phyloP scores from a whole-genome alignment of 805 yeast species.

The Cyberlindnera lachancei region DNA sequence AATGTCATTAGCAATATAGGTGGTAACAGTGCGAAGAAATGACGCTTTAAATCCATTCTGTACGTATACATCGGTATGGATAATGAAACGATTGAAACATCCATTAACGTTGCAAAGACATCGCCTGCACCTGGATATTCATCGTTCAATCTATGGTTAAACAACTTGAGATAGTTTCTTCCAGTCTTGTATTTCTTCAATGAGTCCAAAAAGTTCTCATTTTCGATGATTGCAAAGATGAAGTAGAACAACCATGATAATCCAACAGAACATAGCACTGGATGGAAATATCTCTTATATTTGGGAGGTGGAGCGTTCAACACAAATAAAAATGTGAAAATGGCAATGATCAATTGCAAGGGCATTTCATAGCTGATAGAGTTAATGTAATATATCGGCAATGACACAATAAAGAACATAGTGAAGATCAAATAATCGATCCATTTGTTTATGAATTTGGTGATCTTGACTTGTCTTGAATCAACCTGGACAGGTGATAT shows the following conservation, averaged over 20 bases:
- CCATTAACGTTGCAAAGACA: slow-evolving; percentile 62
- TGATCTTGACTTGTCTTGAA: slow-evolving; percentile 22
- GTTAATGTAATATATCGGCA: slow-evolving; percentile 60
- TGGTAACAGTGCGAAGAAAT: slow-evolving; percentile 50
- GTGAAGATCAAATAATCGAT: slow-evolving; percentile 51
- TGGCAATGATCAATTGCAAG: slow-evolving; percentile 54
- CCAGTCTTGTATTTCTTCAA: slow-evolving; percentile 61
- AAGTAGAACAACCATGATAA: slow-evolving; percentile 56
- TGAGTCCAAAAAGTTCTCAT: slow-evolving; percentile 40
- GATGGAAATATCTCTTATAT: slow-evolving; percentile 52
- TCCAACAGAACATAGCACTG: slow-evolving; percentile 61
- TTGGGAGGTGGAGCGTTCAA: slow-evolving; percentile 36
- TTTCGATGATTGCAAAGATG: slow-evolving; percentile 48
- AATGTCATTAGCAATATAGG: slow-evolving; percentile 51
- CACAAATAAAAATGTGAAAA: slow-evolving; percentile 47
- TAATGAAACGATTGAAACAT: slow-evolving; percentile 66
- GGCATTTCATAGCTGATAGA: slow-evolving; percentile 49
- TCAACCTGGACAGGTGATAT: neutral
- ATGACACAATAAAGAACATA: slow-evolving; percentile 42
- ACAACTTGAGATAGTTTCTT: slow-evolving; percentile 51
- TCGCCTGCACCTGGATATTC: slow-evolving; percentile 80
- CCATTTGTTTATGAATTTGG: slow-evolving; percentile 33
- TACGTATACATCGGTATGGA: slow-evolving; percentile 75
- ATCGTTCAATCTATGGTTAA: slow-evolving; percentile 28
- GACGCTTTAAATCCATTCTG: slow-evolving; percentile 51